These are phyloP conservation scores for Crithidia acanthocephali DNA, from an alignment of 208 protist species.

Conservation along the genomic window DNA sequence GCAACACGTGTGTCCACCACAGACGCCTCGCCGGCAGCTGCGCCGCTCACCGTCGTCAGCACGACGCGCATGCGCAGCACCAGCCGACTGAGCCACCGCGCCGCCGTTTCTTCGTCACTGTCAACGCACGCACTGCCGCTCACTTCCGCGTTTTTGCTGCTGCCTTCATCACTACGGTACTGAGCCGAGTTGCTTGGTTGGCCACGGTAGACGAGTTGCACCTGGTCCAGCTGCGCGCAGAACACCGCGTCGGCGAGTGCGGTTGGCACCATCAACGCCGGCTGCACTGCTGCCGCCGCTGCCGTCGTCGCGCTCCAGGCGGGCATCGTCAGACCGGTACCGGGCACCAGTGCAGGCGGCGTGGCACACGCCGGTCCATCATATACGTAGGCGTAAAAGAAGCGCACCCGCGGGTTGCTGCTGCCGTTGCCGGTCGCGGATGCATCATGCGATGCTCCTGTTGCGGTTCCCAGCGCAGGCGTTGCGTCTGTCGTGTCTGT, in stretches of 20 bases:
- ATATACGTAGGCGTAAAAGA: conserved; percentile 26
- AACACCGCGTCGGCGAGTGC: conserved; percentile 19
- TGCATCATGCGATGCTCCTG: too few species aligned
- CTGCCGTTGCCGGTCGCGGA: neutral
- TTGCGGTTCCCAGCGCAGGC: neutral
- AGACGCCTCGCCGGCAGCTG: neutral
- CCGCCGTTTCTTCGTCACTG: neutral
- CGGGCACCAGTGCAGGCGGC: neutral
- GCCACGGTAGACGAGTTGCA: conserved; percentile 3
- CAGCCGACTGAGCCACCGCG: conserved; percentile 23
- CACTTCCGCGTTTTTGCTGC: neutral
- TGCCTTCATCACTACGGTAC: neutral
- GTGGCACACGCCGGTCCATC: conserved; percentile 17
- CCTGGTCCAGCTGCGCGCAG: conserved; percentile 29
- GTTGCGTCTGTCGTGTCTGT: neutral
- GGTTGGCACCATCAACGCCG: neutral
- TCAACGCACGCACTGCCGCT: neutral
- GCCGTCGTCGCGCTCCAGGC: too few species aligned
- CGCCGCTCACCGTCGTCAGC: conserved; percentile 6
- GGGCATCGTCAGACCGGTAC: neutral
- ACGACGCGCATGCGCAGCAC: conserved; percentile 17
- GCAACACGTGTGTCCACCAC: neutral
- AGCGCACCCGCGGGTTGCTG: conserved; percentile 15
- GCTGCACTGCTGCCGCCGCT: too few species aligned
- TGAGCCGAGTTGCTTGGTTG: too few species aligned